Percentiles rank a stretch among this genome's conserved stretches.
Conservation (phyloP, 2,329 filamentous ascomycete genomes). For the Colletotrichum sp. region DNA sequence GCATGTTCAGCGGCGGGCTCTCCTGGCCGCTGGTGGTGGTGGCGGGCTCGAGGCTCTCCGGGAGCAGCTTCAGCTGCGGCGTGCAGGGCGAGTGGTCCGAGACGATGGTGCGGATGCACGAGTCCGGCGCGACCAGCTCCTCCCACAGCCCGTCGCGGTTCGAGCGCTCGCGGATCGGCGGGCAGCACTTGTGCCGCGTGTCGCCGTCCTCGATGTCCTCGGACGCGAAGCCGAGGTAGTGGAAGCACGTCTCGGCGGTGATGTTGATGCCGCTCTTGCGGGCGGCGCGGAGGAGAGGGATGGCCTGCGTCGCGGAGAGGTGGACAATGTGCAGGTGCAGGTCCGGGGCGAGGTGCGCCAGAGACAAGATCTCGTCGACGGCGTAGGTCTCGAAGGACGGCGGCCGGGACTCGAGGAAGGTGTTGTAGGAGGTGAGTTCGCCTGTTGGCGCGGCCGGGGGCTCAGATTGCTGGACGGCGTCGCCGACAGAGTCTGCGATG, state of each 20-base stretch:
- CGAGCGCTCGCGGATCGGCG: constrained; percentile 79
- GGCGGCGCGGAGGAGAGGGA: constrained; percentile 78
- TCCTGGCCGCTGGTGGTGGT: not conserved
- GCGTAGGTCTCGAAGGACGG: constrained; percentile 91
- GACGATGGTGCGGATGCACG: constrained; percentile 89
- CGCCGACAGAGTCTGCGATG: constrained; percentile 77
- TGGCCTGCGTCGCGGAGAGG: constrained; percentile 85
- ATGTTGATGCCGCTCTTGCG: constrained; percentile 78
- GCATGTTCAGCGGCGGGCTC: constrained; percentile 34
- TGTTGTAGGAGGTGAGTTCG: constrained; percentile 78
- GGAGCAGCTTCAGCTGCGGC: constrained; percentile 88
- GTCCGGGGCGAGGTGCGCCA: constrained; percentile 79
- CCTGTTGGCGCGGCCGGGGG: constrained; percentile 75
- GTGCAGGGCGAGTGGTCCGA: constrained; percentile 97
- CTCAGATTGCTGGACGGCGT: constrained; percentile 72
- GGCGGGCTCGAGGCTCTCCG: constrained; percentile 58
- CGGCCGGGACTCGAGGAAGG: constrained; percentile 90
- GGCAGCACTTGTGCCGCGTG: constrained; percentile 93
- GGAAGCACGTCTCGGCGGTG: constrained; percentile 94
- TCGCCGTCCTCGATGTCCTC: constrained; percentile 85
- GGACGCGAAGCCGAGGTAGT: constrained; percentile 85
- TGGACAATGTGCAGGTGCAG: constrained; percentile 94
- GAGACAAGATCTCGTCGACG: constrained; percentile 81
- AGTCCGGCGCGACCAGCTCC: constrained; percentile 72
- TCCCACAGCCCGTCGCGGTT: constrained; percentile 90